Percentiles rank a stretch among this genome's conserved stretches.
Conservation (phyloP, 1,284 basidiomycete species). For the Cryptococcus depauperatus region DNA sequence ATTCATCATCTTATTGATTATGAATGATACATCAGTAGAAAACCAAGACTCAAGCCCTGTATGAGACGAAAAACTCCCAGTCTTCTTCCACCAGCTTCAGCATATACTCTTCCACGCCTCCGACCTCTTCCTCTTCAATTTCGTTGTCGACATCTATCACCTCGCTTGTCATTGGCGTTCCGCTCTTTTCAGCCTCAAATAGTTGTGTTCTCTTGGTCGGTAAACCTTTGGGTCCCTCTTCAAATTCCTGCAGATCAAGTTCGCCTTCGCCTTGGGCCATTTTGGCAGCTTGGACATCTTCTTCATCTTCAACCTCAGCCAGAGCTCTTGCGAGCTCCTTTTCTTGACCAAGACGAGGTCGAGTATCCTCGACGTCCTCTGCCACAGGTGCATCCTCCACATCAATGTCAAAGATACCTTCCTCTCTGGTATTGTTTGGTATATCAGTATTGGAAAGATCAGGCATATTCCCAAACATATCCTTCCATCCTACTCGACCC, state of each 20-base stretch:
- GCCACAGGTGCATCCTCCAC: conserved; percentile 25
- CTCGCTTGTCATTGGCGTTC: conserved; percentile 23
- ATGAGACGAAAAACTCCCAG: conserved; percentile 59
- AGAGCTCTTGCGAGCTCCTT: conserved; percentile 57
- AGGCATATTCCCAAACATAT: conserved; percentile 57
- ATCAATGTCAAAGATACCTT: conserved; percentile 27
- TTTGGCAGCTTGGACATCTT: conserved; percentile 71
- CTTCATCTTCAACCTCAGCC: conserved; percentile 80
- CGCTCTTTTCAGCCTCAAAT: conserved; percentile 3
- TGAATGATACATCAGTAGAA: neutral
- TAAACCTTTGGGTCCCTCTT: conserved; percentile 43
- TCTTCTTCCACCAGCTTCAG: conserved; percentile 64
- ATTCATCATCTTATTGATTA: neutral
- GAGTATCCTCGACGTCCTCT: conserved; percentile 23
- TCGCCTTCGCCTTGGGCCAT: conserved; percentile 74
- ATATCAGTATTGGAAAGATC: conserved; percentile 11
- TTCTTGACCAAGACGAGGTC: conserved; percentile 33
- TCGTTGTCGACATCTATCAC: conserved; percentile 31
- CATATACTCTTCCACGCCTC: conserved; percentile 72
- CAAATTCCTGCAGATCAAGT: conserved; percentile 69
- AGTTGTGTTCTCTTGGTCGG: neutral
- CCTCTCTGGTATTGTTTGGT: conserved; percentile 24
- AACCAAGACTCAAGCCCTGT: conserved; percentile 7
- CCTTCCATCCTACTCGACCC: conserved; percentile 66
- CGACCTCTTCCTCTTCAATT: conserved; percentile 47